Evolutionary conservation across 257 asterid genomes (phyloP).

Genomic region (Avicennia marina): DNA sequence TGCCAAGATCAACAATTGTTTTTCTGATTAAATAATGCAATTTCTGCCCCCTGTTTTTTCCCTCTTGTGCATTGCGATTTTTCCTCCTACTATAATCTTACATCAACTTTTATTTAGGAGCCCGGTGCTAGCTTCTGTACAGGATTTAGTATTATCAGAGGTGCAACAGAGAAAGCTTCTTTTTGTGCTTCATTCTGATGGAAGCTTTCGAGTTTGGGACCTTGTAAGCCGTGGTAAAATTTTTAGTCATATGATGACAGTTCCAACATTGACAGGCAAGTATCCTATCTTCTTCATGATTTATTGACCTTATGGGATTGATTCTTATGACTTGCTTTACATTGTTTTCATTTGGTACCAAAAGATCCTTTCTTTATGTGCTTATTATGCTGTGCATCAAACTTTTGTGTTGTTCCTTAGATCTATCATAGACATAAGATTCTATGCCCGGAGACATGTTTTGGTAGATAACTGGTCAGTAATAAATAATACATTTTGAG

Average conservation of each 20-base stretch:
- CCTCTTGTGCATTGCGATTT: neutral
- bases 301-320: conserved; percentile 4
- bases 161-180: conserved; percentile 52
- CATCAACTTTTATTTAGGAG: conserved; percentile 43
- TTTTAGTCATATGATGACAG: conserved; percentile 52
- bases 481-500: no score
- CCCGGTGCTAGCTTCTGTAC: conserved; percentile 57
- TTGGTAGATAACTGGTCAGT: no score
- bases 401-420: conserved; percentile 1
- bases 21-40: conserved; percentile 4
- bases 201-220: conserved; percentile 83
- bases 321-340: conserved; percentile 4
- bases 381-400: conserved; percentile 6
- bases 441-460: neutral
- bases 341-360: neutral
- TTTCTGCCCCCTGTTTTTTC: neutral
- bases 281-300: conserved; percentile 8
- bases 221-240: conserved; percentile 47
- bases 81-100: conserved; percentile 6
- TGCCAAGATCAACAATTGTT: neutral
- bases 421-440: neutral
- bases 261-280: conserved; percentile 51
- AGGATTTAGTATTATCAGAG: conserved; percentile 64
- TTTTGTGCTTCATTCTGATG: conserved; percentile 90
- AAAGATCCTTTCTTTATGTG: neutral